Evolutionary conservation across 2,329 filamentous ascomycete species (phyloP).

Genomic region (Pyricularia pennisetigena): DNA sequence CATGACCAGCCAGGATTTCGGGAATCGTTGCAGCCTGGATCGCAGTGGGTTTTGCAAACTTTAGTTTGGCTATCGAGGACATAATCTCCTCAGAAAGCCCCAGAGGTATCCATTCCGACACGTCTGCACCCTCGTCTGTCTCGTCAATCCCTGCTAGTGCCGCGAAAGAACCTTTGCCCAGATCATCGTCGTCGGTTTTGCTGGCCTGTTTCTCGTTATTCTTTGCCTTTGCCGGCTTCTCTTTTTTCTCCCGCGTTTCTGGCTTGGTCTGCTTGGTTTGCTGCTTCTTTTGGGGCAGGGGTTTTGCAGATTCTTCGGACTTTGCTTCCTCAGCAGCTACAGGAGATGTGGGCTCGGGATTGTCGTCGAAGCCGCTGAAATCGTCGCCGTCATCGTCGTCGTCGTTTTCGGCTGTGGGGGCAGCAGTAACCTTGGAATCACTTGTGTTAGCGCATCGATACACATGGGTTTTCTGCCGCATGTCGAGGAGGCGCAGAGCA

Average conservation of each 20-base stretch:
- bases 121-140: conserved; percentile 52
- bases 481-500: conserved; percentile 6
- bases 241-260: conserved; percentile 19
- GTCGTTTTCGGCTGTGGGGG: conserved; percentile 10
- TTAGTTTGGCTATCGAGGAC: conserved; percentile 65
- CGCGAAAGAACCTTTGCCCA: conserved; percentile 41
- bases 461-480: background rate
- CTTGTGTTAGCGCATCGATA: background rate
- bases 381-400: conserved; percentile 19
- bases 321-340: conserved; percentile 3
- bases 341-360: conserved; percentile 8
- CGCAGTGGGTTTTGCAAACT: conserved; percentile 68
- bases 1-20: conserved; percentile 69
- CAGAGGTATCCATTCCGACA: conserved; percentile 70
- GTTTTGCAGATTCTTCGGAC: conserved; percentile 9
- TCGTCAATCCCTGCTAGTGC: conserved; percentile 44
- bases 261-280: conserved; percentile 6
- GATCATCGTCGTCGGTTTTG: conserved; percentile 25
- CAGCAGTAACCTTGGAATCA: conserved; percentile 17
- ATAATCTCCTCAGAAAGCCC: conserved; percentile 64
- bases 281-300: conserved; percentile 8
- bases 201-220: conserved; percentile 14
- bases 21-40: conserved; percentile 80
- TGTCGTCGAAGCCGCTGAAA: conserved; percentile 22
- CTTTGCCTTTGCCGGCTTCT: conserved; percentile 15